Percentiles rank a stretch among this genome's conserved stretches.
Evolutionary conservation across 352 stramenopile species (phyloP).

Genomic region (Phytophthora macrochlamydospora): DNA sequence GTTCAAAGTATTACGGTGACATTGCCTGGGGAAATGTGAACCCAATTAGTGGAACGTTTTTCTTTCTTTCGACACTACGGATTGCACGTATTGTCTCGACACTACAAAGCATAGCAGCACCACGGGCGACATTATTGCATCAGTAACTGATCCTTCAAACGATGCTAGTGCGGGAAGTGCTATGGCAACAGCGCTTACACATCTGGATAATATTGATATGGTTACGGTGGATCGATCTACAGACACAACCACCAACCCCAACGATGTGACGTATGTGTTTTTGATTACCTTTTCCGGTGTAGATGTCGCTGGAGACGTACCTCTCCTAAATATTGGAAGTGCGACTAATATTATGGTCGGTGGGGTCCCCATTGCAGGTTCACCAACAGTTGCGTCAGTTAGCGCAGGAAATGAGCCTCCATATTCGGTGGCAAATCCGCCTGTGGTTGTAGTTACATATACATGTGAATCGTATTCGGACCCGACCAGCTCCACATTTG

Average conservation of each 20-base stretch:
- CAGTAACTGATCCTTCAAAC: slow-evolving; percentile 27
- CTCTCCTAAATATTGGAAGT: slow-evolving; percentile 59
- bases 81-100: slow-evolving; percentile 73
- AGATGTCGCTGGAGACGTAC: slow-evolving; percentile 87
- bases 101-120: slow-evolving; percentile 47
- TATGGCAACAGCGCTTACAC: slow-evolving; percentile 37
- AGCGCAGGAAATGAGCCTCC: slow-evolving; percentile 51
- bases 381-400: slow-evolving; percentile 48
- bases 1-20: slow-evolving; percentile 86
- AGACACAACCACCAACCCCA: slow-evolving; percentile 7
- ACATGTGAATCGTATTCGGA: slow-evolving; percentile 90
- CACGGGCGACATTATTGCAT: slow-evolving; percentile 48
- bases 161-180: slow-evolving; percentile 22
- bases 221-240: slow-evolving; percentile 43
- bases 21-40: slow-evolving; percentile 60
- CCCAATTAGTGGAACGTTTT: slow-evolving; percentile 51
- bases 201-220: slow-evolving; percentile 62
- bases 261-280: slow-evolving; percentile 78
- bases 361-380: slow-evolving; percentile 11
- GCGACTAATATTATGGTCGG: slow-evolving; percentile 36
- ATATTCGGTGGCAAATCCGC: slow-evolving; percentile 36
- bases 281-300: slow-evolving; percentile 87
- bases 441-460: slow-evolving; percentile 61
- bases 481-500: slow-evolving; percentile 62
- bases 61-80: slow-evolving; percentile 66